Conservation (phyloP, 1,284 basidiomycete genomes). For the Malassezia arunalokei region DNA sequence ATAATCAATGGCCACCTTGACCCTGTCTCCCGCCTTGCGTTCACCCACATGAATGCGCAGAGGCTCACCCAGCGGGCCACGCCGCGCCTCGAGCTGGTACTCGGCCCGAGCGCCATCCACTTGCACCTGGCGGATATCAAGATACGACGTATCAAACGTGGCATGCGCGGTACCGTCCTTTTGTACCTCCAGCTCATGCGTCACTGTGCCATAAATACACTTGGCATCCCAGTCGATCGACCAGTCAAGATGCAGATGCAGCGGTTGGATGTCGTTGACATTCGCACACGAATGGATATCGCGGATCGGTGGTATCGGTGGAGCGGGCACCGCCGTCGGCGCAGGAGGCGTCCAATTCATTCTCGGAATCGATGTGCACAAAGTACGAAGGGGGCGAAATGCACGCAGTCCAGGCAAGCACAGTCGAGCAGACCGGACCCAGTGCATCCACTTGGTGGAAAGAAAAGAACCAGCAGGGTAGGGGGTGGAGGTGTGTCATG, state of each 20-base stretch:
- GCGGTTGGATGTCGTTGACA: conserved; percentile 29
- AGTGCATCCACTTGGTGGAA: background rate
- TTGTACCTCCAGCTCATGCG: conserved; percentile 56
- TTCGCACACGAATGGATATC: conserved; percentile 39
- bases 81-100: conserved; percentile 50
- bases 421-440: background rate
- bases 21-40: conserved; percentile 21
- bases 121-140: conserved; percentile 57
- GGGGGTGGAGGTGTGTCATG: background rate
- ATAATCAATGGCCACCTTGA: conserved; percentile 33
- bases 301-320: conserved; percentile 18
- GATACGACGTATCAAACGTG: conserved; percentile 66
- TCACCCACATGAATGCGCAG: conserved; percentile 46
- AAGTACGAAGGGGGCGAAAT: background rate
- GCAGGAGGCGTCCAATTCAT: conserved; percentile 30
- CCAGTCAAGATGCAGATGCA: conserved; percentile 59
- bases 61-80: conserved; percentile 47
- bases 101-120: conserved; percentile 50
- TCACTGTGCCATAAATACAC: conserved; percentile 61
- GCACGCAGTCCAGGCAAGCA: background rate
- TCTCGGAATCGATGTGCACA: conserved; percentile 2
- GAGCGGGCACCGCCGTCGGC: conserved; percentile 31
- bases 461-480: background rate
- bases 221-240: conserved; percentile 61
- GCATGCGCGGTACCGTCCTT: conserved; percentile 57